A percentile compares a stretch with the other conserved stretches of the same genome.
phyloP scores from a whole-genome alignment of 441 rosid genomes.

The Melastoma candidum region DNA sequence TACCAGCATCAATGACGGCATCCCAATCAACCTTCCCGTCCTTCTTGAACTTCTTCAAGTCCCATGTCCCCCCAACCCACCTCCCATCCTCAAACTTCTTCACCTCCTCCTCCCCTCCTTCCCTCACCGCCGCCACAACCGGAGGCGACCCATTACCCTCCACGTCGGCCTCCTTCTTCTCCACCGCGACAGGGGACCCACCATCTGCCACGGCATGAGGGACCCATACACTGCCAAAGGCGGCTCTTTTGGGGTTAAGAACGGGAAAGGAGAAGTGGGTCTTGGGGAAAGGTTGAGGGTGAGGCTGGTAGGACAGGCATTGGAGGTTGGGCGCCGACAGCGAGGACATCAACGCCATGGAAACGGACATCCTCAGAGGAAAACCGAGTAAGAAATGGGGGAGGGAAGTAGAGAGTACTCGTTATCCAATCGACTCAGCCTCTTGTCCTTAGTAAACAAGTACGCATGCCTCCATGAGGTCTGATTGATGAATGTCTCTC shows the following conservation, averaged over 20 bases:
- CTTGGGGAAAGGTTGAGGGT: conserved; percentile 12
- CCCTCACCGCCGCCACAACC: conserved; percentile 21
- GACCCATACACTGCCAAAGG: conserved; percentile 8
- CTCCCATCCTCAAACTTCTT: conserved; percentile 44
- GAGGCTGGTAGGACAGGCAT: conserved; percentile 6
- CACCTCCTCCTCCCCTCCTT: conserved; percentile 15
- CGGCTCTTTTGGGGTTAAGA: conserved; percentile 18
- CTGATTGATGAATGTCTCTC: too few species aligned
- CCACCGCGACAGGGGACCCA: conserved; percentile 23
- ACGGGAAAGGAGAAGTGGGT: conserved; percentile 18
- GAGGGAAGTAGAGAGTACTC: too few species aligned
- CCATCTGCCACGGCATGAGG: conserved; percentile 29
- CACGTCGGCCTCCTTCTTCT: conserved; percentile 4
- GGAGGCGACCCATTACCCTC: conserved; percentile 22
- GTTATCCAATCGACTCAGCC: too few species aligned
- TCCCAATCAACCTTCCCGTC: conserved; percentile 74
- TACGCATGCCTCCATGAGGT: too few species aligned
- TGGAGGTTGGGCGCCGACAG: conserved; percentile 15
- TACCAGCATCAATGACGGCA: conserved; percentile 86
- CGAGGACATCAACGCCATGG: conserved; percentile 34
- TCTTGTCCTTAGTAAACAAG: too few species aligned
- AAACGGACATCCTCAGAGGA: conserved; percentile 23
- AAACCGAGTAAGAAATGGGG: too few species aligned
- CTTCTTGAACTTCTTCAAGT: conserved; percentile 62
- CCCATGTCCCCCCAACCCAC: conserved; percentile 89